phyloP scores from a whole-genome alignment of 2,329 filamentous ascomycete genomes.

The Aureobasidium sp. region DNA sequence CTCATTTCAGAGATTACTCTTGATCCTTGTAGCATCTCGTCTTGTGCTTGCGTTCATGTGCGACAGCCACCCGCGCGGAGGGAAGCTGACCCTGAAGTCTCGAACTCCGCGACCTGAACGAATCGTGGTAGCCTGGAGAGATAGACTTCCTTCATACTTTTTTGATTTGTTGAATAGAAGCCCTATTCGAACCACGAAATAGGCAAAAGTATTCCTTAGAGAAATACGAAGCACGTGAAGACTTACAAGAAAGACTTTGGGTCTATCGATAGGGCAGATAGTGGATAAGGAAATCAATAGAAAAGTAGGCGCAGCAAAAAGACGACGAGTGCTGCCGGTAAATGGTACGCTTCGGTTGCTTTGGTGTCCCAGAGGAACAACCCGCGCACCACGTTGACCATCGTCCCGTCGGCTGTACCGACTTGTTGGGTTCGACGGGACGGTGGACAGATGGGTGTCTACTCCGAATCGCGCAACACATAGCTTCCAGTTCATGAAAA shows the following conservation, averaged over 20 bases:
- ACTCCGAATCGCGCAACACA: background rate
- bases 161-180: background rate
- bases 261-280: constrained; percentile 8
- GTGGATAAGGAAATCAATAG: background rate
- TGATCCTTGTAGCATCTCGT: background rate
- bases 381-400: background rate
- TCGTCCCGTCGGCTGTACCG: background rate
- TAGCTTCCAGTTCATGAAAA: no score
- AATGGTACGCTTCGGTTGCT: background rate
- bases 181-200: background rate
- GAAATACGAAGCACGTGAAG: background rate
- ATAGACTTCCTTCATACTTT: background rate
- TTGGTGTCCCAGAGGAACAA: background rate
- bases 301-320: background rate
- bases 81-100: background rate
- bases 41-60: background rate
- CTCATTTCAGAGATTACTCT: background rate
- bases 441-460: background rate
- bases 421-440: background rate
- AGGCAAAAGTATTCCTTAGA: background rate
- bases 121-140: background rate
- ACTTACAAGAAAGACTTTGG: background rate
- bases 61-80: background rate
- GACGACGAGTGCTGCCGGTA: background rate
- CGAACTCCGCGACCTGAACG: background rate